These are phyloP conservation scores for Solanum arcanum DNA, from an alignment of 257 asterid species.

Conservation along the genomic window DNA sequence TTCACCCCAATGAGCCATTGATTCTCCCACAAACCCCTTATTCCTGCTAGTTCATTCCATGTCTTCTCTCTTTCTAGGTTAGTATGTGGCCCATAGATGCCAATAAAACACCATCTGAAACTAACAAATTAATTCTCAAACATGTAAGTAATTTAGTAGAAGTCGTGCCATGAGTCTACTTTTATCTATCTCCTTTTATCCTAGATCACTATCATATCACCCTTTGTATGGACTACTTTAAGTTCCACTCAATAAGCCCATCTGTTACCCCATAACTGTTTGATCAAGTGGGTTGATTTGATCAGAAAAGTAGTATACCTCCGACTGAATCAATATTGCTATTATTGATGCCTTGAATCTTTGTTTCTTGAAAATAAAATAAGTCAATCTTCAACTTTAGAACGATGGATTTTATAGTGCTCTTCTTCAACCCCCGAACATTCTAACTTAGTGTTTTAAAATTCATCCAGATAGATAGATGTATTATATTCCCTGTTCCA, in stretches of 20 bases:
- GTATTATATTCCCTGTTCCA: no score
- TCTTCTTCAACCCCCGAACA: not conserved
- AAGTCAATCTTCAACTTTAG: not conserved
- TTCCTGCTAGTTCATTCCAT: not conserved
- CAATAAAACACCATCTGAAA: not conserved
- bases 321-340: no score
- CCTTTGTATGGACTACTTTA: not conserved
- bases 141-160: not conserved
- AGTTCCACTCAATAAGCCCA: not conserved
- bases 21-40: not conserved
- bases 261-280: not conserved
- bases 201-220: not conserved
- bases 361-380: not conserved
- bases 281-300: not conserved
- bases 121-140: not conserved
- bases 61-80: not conserved
- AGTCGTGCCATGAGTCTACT: not conserved
- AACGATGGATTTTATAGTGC: not conserved
- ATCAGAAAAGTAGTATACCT: no score
- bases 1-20: not conserved
- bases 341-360: not conserved
- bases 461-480: no score
- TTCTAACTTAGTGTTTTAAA: not conserved
- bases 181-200: not conserved
- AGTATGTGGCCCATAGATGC: not conserved